These are phyloP conservation scores for Asterochloris sp. DNA, from an alignment of 139 green algal species.

Conservation along the genomic window DNA sequence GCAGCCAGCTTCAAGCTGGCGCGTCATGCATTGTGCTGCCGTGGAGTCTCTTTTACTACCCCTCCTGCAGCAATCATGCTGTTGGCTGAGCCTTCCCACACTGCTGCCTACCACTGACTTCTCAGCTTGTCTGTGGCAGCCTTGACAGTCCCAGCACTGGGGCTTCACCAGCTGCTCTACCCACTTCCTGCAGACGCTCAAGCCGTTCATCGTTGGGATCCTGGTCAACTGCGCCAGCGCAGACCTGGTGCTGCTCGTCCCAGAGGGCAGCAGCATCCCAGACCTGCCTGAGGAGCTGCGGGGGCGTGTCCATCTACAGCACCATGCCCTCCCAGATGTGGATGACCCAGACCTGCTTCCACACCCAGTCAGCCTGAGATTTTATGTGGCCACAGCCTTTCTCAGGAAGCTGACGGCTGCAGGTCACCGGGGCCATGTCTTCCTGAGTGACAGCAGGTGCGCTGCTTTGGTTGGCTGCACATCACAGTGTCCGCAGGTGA, in stretches of 20 bases:
- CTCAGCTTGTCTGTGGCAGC: neutral
- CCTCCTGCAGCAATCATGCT: neutral
- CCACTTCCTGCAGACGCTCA: neutral
- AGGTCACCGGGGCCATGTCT: slow-evolving; percentile 4
- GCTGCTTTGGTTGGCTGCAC: too few species aligned
- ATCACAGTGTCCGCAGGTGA: too few species aligned
- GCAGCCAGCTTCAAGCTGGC: neutral
- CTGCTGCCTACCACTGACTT: neutral
- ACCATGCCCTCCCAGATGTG: neutral
- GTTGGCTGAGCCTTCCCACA: neutral
- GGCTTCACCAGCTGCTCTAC: neutral
- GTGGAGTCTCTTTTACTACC: neutral
- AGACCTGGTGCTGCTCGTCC: slow-evolving; percentile 3
- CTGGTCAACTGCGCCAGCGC: neutral
- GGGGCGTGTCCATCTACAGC: neutral
- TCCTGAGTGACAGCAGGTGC: slow-evolving; percentile 5
- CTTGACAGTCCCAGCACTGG: neutral
- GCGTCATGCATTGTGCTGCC: neutral
- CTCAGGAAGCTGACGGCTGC: neutral
- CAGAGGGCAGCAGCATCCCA: neutral
- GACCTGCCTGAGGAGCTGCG: neutral
- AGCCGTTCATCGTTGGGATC: slow-evolving; percentile 4
- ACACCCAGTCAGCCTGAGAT: slow-evolving; percentile 1
- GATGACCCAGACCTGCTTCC: neutral
- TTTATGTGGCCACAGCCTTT: neutral